Evolutionary conservation across 1,284 basidiomycete species (phyloP), one percentile per base, ranked within the genome.

Genomic region (Hemileia vastatrix): DNA sequence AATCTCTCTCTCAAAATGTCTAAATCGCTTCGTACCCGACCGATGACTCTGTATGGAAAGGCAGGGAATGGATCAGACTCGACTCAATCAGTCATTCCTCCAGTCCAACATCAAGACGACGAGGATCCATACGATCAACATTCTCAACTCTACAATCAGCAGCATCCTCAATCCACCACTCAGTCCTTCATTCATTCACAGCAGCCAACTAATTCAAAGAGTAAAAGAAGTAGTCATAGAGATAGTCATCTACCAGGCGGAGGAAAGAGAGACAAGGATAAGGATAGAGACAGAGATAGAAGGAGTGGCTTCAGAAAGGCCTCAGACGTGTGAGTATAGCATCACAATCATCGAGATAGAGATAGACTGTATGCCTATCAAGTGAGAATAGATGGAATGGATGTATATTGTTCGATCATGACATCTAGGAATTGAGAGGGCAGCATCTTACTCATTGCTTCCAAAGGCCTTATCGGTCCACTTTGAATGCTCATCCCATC

Each of bases 41-140:
- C 72, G 5, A 66, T 71, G 68, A 75, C 73, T 66, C 70, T 75
- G 6, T 75, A 75, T 43, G 66, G 60, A 8, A 64, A 68, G 54
- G 70, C 68, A 27, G 66, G 40, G 18, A 24, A 54, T 1, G 62
- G 64, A 33, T 64, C 63, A 23, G 61, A 60, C n/a, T 58, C 65
- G 0, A 43, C 62, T 31, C 49, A 64, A 36, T 64, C 65, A 18
- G 18, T 59, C 18, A 44, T 15, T 43, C 57, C 6, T 55, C 52
- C 11, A 27, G 48, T 53, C 19, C n/a, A 33, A 40, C 27, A 27
- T 27, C 40, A 33, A 24, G 47, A 31, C 21, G 59, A 44, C 44
- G 50, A 24, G n/a, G 33, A 21, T 9, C n/a, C 21, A 9, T 27
- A n/a, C 31, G 45, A 24, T 27, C 9, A 52, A n/a, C 23, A 50